Evolutionary conservation across 192 early-diverging fungal species (phyloP).

Genomic region (Endogone sp.): DNA sequence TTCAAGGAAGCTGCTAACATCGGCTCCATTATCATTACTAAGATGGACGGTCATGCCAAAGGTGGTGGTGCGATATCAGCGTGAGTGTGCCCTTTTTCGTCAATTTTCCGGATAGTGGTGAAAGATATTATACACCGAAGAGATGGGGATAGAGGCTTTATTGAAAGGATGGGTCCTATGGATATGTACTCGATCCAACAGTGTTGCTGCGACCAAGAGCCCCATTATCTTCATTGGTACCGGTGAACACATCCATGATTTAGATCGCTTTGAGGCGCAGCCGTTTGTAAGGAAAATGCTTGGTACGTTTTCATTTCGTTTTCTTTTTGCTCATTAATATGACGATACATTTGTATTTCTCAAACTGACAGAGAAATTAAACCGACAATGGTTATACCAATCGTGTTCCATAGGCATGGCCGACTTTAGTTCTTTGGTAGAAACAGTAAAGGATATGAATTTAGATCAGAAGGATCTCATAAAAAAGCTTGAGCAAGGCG

Average conservation of each 20-base stretch:
- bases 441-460: constrained; percentile 85
- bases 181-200: constrained; percentile 21
- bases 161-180: not conserved
- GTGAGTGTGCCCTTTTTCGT: constrained; percentile 41
- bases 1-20: constrained; percentile 91
- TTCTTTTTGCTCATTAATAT: constrained; percentile 13
- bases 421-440: constrained; percentile 81
- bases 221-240: constrained; percentile 97
- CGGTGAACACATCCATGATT: constrained; percentile 94
- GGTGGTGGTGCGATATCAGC: constrained; percentile 98
- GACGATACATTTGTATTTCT: not conserved
- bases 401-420: no score
- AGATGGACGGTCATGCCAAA: constrained; percentile 99
- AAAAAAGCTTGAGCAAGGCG: constrained; percentile 81
- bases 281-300: constrained; percentile 93
- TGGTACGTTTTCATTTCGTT: no score
- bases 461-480: constrained; percentile 86
- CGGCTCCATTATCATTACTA: constrained; percentile 96
- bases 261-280: constrained; percentile 84
- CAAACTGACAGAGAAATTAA: not conserved
- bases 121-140: not conserved
- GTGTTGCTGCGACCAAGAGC: constrained; percentile 87
- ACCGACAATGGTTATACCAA: constrained; percentile 24
- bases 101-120: not conserved
- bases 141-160: not conserved